Conservation (phyloP, 2,329 filamentous ascomycete genomes). For the Phaeoacremonium minimum region DNA sequence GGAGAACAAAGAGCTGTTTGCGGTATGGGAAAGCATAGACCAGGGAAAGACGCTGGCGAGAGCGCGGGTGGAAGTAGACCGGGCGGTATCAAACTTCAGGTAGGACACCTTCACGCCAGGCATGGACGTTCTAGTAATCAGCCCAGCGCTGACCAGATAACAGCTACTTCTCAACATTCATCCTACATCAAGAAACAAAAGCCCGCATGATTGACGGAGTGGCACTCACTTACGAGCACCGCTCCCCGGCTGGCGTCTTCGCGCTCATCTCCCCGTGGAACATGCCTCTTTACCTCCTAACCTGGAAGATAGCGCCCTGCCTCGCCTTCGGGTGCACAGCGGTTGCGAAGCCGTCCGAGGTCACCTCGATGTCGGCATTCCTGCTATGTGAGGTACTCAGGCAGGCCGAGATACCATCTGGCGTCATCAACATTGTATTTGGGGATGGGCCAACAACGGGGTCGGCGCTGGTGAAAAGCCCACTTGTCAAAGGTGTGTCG, state of each 20-base stretch:
- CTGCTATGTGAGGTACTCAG: conserved; percentile 18
- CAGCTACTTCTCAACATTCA: conserved; percentile 28
- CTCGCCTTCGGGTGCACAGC: conserved; percentile 28
- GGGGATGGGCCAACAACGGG: conserved; percentile 25
- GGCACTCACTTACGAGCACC: conserved; percentile 25
- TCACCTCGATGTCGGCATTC: conserved; percentile 25
- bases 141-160: not conserved
- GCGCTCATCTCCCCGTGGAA: conserved; percentile 29
- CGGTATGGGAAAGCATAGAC: conserved; percentile 28
- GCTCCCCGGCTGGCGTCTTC: conserved; percentile 25
- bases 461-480: conserved; percentile 18
- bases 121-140: too few relatives aligned
- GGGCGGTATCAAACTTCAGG: conserved; percentile 26
- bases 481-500: conserved; percentile 20
- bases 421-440: conserved; percentile 25
- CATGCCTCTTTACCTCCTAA: conserved; percentile 28
- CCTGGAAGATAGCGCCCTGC: conserved; percentile 28
- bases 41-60: conserved; percentile 27
- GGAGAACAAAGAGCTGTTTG: conserved; percentile 23
- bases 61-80: conserved; percentile 24
- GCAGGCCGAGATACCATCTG: conserved; percentile 18
- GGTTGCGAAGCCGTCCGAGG: conserved; percentile 27
- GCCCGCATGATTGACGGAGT: conserved; percentile 24
- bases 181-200: conserved; percentile 23
- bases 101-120: too few relatives aligned